Evolutionary conservation across 2,329 filamentous ascomycete species (phyloP).

Genomic region (Xylaria multiplex): DNA sequence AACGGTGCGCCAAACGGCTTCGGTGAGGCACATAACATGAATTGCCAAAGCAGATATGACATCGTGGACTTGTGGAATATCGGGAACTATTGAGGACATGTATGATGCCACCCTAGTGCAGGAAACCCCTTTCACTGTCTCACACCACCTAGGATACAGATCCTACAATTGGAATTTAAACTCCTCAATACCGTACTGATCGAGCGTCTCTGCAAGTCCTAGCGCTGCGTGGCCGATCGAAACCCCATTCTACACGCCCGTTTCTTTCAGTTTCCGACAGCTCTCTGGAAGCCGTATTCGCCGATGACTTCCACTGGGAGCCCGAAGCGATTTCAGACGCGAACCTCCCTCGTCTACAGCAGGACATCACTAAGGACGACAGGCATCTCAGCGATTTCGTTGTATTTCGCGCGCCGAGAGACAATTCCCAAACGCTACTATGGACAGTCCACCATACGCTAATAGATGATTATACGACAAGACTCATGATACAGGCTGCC

Average conservation of each 20-base stretch:
- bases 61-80: neutral
- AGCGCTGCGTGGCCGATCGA: neutral
- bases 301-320: constrained; percentile 4
- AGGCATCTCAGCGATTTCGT: neutral
- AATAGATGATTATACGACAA: neutral
- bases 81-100: neutral
- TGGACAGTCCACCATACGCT: neutral
- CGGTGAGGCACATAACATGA: too few relatives aligned
- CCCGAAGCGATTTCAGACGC: neutral
- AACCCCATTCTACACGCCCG: neutral
- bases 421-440: neutral
- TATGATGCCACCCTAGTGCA: neutral
- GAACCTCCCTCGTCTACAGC: neutral
- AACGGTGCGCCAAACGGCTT: neutral
- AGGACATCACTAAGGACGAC: neutral
- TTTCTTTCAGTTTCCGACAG: neutral
- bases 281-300: neutral
- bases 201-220: neutral
- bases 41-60: neutral
- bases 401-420: neutral
- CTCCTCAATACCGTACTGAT: neutral
- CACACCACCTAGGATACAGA: neutral
- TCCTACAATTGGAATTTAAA: neutral
- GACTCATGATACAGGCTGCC: neutral
- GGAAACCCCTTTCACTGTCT: neutral